Percentiles rank a stretch among this genome's conserved stretches.
Conservation (phyloP, 2,329 filamentous ascomycete species). For the Ascocoryne sarcoides region DNA sequence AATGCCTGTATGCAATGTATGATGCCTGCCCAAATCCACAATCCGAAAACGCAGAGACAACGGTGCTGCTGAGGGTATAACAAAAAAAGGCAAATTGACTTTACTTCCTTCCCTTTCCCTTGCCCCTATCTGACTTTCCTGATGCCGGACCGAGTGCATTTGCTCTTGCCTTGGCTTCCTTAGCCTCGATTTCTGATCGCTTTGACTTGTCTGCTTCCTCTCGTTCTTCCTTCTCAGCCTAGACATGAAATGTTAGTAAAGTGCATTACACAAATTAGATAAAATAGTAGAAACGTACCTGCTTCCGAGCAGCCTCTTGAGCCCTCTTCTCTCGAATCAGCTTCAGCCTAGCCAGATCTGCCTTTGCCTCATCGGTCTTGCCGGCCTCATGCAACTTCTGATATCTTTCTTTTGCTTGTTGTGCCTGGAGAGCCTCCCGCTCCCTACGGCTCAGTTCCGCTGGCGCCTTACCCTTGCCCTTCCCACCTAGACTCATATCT, state of each 20-base stretch:
- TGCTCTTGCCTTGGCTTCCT: conserved; percentile 35
- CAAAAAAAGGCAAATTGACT: too few relatives aligned
- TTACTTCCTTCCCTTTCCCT: conserved; percentile 15
- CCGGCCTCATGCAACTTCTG: conserved; percentile 87
- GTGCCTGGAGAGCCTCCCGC: conserved; percentile 74
- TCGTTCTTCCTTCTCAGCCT: conserved; percentile 32
- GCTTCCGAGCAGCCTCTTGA: conserved; percentile 72
- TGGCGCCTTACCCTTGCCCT: conserved; percentile 34
- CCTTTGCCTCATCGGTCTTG: conserved; percentile 92
- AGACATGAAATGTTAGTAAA: conserved; percentile 12
- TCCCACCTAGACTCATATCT: conserved; percentile 39
- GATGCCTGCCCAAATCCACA: too few relatives aligned
- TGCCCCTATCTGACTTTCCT: conserved; percentile 4
- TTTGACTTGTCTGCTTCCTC: conserved; percentile 32
- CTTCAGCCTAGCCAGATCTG: conserved; percentile 75
- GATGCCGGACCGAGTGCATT: conserved; percentile 26
- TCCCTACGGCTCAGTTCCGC: conserved; percentile 57
- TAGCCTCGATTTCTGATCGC: conserved; percentile 38
- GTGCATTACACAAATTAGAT: not conserved
- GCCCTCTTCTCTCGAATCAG: conserved; percentile 80
- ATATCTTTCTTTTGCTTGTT: conserved; percentile 82
- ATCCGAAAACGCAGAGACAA: too few relatives aligned
- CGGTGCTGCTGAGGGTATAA: too few relatives aligned
- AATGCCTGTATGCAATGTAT: too few relatives aligned
- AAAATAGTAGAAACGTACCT: conserved; percentile 43